Base-by-base conservation (phyloP, 768 basidiomycete species). In the Coprinellus aureogranulatus region DNA sequence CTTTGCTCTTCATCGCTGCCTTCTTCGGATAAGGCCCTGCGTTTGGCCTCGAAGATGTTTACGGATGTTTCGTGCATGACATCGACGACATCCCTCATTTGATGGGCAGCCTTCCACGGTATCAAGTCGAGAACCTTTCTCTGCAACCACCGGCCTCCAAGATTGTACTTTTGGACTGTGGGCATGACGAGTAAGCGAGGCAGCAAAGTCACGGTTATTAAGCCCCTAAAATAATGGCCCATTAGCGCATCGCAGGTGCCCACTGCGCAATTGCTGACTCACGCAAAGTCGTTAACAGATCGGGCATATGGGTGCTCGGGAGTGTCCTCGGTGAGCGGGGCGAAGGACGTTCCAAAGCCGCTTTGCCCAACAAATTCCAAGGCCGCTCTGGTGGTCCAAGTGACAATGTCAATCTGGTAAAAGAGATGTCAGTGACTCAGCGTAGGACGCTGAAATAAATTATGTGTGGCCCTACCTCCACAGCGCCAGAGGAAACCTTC, bases 281-380 rank as follows among this genome's bases (percentile, higher is more conserved):
- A 74, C 74, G 67, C 53, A 16, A 75, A 57, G 27, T 63, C 55
- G 60, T 74, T 72, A 14, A 69, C 63, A 5, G 72, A 66, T 23
- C 54, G 30, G 37, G 58, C 63, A 54, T 70, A 75, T 30, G 63
- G 71, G 60, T 64, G 68, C 73, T 48, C 50, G 10, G 51, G 54
- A 4, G 57, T 58, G 8, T 71, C 70, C 30, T 72, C 70, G 22
- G 62, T 67, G 12, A 82, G 68, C 0, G 73, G 61, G 55, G 78
- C 77, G 40, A 80, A 78, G 16, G 73, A 75, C 50, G 70, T 70
- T 6, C 78, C 78, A 20, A 84, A 68, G 2, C 81, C 80, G 23
- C 73, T 75, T 65, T 78, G 78, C 12, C 78, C 79, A 46, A 84
- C 75, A 50, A 82, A 67, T 57, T 83, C 80, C n/a, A 82, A 67